Evolutionary conservation across 371 early-diverging fungal species (phyloP).

Genomic region (Choanephora cucurbitarum): DNA sequence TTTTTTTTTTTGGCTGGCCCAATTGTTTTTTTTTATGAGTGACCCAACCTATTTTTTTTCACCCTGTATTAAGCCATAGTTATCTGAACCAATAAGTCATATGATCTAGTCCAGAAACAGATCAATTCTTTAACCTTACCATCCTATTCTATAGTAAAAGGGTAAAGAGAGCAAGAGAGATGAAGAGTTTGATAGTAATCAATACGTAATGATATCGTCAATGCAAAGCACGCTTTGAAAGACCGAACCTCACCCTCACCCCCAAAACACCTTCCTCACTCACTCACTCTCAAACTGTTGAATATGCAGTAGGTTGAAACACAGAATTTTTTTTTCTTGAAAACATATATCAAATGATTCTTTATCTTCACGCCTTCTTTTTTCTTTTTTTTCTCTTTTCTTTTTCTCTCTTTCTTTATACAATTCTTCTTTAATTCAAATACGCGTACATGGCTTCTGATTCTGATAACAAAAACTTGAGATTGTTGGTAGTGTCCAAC

Average conservation of each 20-base stretch:
- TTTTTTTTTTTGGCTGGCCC: too few species aligned
- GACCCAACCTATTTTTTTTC: too few species aligned
- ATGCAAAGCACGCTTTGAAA: conserved; percentile 17
- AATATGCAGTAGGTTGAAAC: conserved; percentile 6
- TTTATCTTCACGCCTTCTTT: conserved; percentile 7
- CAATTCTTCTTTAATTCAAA: neutral
- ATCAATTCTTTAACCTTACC: neutral
- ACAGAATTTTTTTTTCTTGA: neutral
- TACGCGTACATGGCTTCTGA: neutral
- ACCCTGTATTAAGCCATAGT: too few species aligned
- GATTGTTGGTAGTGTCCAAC: conserved; percentile 99
- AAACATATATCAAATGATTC: conserved; percentile 10
- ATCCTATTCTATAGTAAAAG: too few species aligned
- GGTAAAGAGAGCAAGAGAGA: too few species aligned
- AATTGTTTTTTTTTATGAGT: too few species aligned
- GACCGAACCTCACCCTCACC: conserved; percentile 12
- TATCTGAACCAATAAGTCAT: neutral
- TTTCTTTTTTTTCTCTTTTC: conserved; percentile 6
- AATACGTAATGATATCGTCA: conserved; percentile 29
- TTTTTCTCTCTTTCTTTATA: conserved; percentile 4
- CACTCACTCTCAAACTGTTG: neutral
- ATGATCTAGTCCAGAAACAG: neutral
- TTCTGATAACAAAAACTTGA: conserved; percentile 40
- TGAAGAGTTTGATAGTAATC: neutral
- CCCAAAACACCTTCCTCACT: neutral